These are phyloP conservation scores for Kwoniella dendrophila DNA, from an alignment of 768 basidiomycete genomes.

Conservation along the genomic window DNA sequence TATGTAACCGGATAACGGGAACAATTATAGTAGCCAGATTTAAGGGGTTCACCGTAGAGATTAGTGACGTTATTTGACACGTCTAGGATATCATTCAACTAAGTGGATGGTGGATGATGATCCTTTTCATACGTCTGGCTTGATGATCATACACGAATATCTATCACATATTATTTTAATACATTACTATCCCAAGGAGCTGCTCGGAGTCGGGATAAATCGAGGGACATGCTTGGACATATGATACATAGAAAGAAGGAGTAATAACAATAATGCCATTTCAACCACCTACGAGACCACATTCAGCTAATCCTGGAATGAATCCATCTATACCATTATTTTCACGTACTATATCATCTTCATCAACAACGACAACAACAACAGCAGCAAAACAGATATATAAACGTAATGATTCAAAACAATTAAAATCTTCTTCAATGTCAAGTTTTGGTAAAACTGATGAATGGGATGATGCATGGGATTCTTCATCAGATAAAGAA, in stretches of 20 bases:
- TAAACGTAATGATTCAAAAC: slow-evolving; percentile 9
- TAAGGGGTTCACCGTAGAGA: not conserved
- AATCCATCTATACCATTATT: slow-evolving; percentile 37
- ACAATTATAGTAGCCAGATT: no score
- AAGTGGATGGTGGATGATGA: no score
- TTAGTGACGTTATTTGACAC: slow-evolving; percentile 3
- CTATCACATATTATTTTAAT: no score
- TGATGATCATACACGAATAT: no score
- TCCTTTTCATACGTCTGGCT: no score
- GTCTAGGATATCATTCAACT: no score
- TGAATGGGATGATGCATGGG: slow-evolving; percentile 56
- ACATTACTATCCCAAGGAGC: no score
- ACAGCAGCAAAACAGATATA: no score
- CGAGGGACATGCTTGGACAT: not conserved
- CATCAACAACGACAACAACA: no score
- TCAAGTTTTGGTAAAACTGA: slow-evolving; percentile 13
- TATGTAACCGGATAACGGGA: no score
- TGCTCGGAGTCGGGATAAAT: not conserved
- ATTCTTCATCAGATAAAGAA: slow-evolving; percentile 51
- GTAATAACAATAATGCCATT: slow-evolving; percentile 37
- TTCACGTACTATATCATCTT: slow-evolving; percentile 27
- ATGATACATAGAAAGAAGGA: not conserved
- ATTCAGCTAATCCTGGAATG: slow-evolving; percentile 43
- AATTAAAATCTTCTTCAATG: slow-evolving; percentile 6
- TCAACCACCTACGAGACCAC: slow-evolving; percentile 49